Evolutionary conservation across 768 basidiomycete genomes (phyloP), one percentile per base, ranked within the genome.

Genomic region (Suillus lakei): DNA sequence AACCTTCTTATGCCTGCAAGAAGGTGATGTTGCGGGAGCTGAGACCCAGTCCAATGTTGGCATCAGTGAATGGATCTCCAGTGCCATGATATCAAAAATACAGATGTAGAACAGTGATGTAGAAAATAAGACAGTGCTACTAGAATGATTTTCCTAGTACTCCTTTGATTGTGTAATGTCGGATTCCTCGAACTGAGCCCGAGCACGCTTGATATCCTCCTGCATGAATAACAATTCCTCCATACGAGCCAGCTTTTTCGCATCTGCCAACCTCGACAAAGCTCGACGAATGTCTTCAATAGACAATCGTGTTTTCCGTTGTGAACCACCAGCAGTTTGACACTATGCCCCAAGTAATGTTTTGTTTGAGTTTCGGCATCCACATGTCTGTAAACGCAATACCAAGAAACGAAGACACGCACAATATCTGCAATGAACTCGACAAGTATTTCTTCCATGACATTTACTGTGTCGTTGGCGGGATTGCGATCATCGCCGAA

Each of bases 191-290:
- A 95, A 95, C 72, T 93, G 90, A 13, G 88, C 88, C 53, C 91
- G 86, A 5, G 93, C 95, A 10, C 93, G 88, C 74, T 95, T 93
- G 77, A 96, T 96, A 71, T 95, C 95, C 74, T 95, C 93, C 74
- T 95, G 93, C 91, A 95, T 94, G 81, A 94, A 95, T 39, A 96
- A 73, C 41, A 97, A 78, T 73, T 97, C 95, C 75, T 97, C 95
- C 88, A 96, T 90, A 63, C 95, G 84, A 21, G 95, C 94, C 28
- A 96, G 85, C 75, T 96, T 96, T 78, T 95, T 95, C 38, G 92
- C 90, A 72, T 96, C 95, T n/a, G 92, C 91, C 3, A 92, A 90
- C 58, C 89, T 83, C 32, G 93, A 92, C 28, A 97, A 79, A 8
- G 87, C 91, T 65, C 90, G 86, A 30, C 93, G 85, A 58, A 97